Base-by-base conservation (phyloP, 2,329 filamentous ascomycete genomes). In the Penicillium sp. region DNA sequence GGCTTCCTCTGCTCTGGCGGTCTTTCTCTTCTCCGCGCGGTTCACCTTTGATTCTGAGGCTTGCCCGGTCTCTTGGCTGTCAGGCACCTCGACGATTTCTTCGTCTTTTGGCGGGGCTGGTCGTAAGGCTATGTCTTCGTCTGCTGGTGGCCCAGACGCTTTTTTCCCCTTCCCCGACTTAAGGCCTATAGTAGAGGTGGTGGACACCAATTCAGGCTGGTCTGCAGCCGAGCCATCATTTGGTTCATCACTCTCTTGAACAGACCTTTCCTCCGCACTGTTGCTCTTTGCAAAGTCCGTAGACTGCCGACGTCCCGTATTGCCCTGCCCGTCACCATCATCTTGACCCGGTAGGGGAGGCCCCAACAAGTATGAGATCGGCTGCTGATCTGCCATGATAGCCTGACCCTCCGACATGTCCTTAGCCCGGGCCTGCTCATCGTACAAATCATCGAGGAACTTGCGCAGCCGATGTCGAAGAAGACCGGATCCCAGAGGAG, bases 401-500 rank as follows among this genome's bases (percentile, higher is more conserved):
- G 66, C 69, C 50, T 66, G 62, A 31, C 38, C 70, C 69, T 44
- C 66, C 73, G 28, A 72, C 70, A 13, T 66, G 3, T 44, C 44
- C 3, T 47, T 55, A 4, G 57, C 44, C 13, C 67, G 63, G 39
- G 78, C 75, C 58, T 87, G 85, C 55, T 81, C 73, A 6, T 73
- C 64, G 49, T 88, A 81, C 15, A 92, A 74, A 0, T 71, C 54
- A 44, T 89, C 78, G 0, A 95, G 76, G 33, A 86, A 76, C 0
- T 81, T 67, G 27, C 89, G 82, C 37, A 95, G 82, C 4, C 81
- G 73, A 29, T 70, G 69, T 20, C 91, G 83, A 61, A 92, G 80
- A 7, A 77, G 65, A 0, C 79, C 76, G 0, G 81, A 74, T 43
- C 75, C 66, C 55, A 81, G 71, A 28, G 73, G 67, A n/a, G 74